Conservation (phyloP, 2,329 filamentous ascomycete species). For the Diplodia intermedia region DNA sequence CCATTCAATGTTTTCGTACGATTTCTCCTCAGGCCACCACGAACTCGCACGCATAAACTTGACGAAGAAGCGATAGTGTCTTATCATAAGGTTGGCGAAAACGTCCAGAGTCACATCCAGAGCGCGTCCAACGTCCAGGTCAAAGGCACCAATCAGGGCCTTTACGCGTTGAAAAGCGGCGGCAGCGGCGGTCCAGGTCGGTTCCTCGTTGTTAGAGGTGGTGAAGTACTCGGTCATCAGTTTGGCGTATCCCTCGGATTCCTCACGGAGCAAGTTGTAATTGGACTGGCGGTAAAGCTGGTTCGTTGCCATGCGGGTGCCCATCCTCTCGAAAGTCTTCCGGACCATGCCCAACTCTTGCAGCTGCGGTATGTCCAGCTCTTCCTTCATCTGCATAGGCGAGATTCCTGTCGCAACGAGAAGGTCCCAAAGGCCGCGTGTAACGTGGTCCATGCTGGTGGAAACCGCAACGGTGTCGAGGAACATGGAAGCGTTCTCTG, state of each 20-base stretch:
- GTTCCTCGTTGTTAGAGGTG: conserved; percentile 75
- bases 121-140: conserved; percentile 92
- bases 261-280: conserved; percentile 93
- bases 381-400: conserved; percentile 74
- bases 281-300: conserved; percentile 94
- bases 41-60: conserved; percentile 90
- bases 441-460: conserved; percentile 71
- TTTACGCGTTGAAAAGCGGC: conserved; percentile 92
- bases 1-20: conserved; percentile 58
- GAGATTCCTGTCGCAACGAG: conserved; percentile 76
- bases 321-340: conserved; percentile 81
- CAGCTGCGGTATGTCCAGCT: conserved; percentile 80
- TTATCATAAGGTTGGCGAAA: conserved; percentile 90
- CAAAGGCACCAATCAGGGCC: conserved; percentile 93
- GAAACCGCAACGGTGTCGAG: conserved; percentile 83
- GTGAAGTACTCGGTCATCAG: conserved; percentile 95
- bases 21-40: conserved; percentile 86
- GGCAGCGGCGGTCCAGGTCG: conserved; percentile 77
- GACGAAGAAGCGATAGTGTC: conserved; percentile 92
- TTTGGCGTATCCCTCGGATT: conserved; percentile 96
- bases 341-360: conserved; percentile 80
- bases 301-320: conserved; percentile 90
- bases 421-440: conserved; percentile 68
- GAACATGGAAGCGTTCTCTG: conserved; percentile 67
- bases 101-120: conserved; percentile 95